phyloP scores from a whole-genome alignment of 441 rosid species.

The Adansonia grandidieri region DNA sequence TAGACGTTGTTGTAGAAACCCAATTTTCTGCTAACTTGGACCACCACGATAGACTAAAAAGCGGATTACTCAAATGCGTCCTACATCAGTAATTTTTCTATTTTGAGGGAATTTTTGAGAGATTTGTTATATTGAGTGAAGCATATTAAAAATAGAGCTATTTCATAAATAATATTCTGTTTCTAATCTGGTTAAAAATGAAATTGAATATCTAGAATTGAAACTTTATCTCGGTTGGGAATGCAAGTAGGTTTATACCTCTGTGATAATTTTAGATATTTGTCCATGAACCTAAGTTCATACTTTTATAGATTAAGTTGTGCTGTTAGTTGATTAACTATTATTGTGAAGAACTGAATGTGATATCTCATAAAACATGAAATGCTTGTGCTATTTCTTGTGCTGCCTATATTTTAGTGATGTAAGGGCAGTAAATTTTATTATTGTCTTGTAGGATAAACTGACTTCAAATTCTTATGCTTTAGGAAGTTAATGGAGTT shows the following conservation, averaged over 20 bases:
- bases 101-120: neutral
- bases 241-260: neutral
- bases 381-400: neutral
- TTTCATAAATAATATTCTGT: conserved; percentile 11
- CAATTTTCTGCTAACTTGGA: conserved; percentile 8
- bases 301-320: neutral
- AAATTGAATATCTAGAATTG: conserved; percentile 1
- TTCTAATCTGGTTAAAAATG: neutral
- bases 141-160: neutral
- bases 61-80: neutral
- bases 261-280: neutral
- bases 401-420: neutral
- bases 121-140: neutral
- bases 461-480: conserved; percentile 24
- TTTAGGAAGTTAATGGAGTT: conserved; percentile 51
- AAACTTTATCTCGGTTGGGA: neutral
- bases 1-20: neutral
- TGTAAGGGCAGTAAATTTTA: neutral
- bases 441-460: conserved; percentile 7
- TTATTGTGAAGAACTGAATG: neutral
- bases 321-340: conserved; percentile 13
- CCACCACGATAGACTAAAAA: neutral
- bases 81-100: neutral
- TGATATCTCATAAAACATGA: conserved; percentile 5
- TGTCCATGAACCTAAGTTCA: neutral